Evolutionary conservation across 2,329 filamentous ascomycete genomes (phyloP).

Genomic region (Amylocarpus encephaloides): DNA sequence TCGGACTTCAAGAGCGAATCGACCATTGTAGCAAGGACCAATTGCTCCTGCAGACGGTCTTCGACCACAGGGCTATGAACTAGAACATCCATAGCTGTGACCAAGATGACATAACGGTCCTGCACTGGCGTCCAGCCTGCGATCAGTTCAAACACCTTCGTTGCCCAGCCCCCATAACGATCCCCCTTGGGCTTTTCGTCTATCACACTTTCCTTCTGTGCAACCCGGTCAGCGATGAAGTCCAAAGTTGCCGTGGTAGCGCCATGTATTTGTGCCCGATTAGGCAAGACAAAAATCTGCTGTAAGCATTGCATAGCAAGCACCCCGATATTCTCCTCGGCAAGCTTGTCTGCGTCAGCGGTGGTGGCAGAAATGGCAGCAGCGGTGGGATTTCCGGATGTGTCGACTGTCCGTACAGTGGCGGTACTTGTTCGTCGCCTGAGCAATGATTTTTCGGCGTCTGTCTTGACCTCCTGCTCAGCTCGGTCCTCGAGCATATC

Average conservation of each 20-base stretch:
- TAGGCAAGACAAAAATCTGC: constrained; percentile 77
- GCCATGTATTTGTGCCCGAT: constrained; percentile 70
- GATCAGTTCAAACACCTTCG: constrained; percentile 71
- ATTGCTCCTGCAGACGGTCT: constrained; percentile 65
- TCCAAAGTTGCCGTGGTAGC: constrained; percentile 68
- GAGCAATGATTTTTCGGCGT: constrained; percentile 51
- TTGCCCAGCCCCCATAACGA: constrained; percentile 65
- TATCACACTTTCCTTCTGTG: constrained; percentile 48
- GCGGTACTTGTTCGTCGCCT: constrained; percentile 71
- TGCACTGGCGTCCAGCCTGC: constrained; percentile 89
- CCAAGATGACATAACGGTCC: constrained; percentile 83
- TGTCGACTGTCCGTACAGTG: constrained; percentile 67
- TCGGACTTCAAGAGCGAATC: constrained; percentile 78
- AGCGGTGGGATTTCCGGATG: constrained; percentile 55
- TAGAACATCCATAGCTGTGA: constrained; percentile 73
- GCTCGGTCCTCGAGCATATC: constrained; percentile 61
- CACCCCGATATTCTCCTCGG: constrained; percentile 81
- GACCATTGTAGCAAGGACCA: constrained; percentile 71
- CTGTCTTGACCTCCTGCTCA: constrained; percentile 60
- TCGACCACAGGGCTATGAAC: constrained; percentile 62
- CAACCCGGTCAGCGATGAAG: constrained; percentile 61
- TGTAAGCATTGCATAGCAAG: constrained; percentile 81
- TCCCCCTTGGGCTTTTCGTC: constrained; percentile 36
- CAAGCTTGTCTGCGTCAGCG: constrained; percentile 80
- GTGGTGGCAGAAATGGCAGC: constrained; percentile 72